These are phyloP conservation scores for Penicillium sp. DNA, from an alignment of 2,329 filamentous ascomycete genomes.

Conservation along the genomic window DNA sequence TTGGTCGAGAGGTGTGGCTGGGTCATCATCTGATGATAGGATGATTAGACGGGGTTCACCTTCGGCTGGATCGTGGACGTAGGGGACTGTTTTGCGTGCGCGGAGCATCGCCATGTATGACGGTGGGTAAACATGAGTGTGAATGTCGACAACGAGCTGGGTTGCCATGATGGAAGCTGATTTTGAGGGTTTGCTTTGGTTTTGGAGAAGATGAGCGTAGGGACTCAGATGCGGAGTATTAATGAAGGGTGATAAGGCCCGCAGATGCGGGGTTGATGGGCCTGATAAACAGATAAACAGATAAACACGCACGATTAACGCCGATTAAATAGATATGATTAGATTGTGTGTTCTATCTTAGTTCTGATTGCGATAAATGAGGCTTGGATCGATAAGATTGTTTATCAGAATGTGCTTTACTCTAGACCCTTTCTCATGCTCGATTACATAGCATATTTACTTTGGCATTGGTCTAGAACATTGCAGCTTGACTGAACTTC, in stretches of 20 bases:
- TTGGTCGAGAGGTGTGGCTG: conserved; percentile 36
- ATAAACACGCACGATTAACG: not conserved
- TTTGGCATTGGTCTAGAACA: not conserved
- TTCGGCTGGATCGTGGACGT: conserved; percentile 42
- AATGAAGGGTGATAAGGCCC: conserved; percentile 9
- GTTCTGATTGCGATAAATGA: not conserved
- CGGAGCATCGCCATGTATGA: conserved; percentile 60
- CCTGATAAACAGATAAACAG: not conserved
- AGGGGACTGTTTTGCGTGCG: conserved; percentile 49
- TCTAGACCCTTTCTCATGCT: not conserved
- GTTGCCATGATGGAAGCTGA: conserved; percentile 14
- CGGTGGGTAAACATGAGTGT: conserved; percentile 64
- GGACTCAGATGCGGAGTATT: not conserved
- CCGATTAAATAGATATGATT: not conserved
- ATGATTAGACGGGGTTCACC: conserved; percentile 47
- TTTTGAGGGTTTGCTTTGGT: not conserved
- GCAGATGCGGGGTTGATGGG: conserved; percentile 1
- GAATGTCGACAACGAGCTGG: conserved; percentile 57
- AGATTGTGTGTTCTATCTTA: not conserved
- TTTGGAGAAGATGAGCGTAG: not conserved
- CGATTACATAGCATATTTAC: too few relatives aligned
- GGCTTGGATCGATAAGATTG: not conserved
- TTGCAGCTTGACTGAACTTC: not conserved
- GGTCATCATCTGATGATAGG: conserved; percentile 47
- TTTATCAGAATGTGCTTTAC: not conserved